Percentiles rank a stretch among this genome's conserved stretches.
phyloP scores from a whole-genome alignment of 2,329 filamentous ascomycete species.

The Neocatenulostroma microsporum region DNA sequence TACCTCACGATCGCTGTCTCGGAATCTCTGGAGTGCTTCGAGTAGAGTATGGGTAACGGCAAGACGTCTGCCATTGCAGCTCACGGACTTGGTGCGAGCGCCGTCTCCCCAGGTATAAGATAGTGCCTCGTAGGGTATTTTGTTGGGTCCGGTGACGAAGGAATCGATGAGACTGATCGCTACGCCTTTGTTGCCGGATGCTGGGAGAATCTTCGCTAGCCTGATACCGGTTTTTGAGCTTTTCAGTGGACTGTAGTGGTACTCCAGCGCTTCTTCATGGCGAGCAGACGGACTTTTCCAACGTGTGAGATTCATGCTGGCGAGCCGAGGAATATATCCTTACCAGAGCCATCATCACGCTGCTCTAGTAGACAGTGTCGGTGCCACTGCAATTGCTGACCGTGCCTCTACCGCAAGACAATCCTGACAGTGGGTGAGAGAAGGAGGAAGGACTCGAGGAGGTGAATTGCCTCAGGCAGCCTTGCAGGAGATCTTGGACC shows the following conservation, averaged over 20 bases:
- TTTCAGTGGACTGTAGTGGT: conserved; percentile 16
- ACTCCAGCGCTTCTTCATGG: conserved; percentile 13
- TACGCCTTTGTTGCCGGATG: conserved; percentile 19
- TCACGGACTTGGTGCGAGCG: conserved; percentile 18
- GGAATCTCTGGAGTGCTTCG: conserved; percentile 23
- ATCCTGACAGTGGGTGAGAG: too few species aligned
- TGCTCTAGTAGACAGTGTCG: too few species aligned
- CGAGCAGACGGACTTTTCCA: conserved; percentile 16
- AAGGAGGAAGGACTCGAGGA: too few species aligned
- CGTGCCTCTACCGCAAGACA: too few species aligned
- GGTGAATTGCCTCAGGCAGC: too few species aligned
- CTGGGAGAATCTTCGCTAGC: conserved; percentile 20
- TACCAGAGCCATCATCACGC: too few species aligned
- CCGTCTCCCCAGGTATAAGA: conserved; percentile 25
- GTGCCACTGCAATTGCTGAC: too few species aligned
- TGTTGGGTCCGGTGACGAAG: conserved; percentile 16
- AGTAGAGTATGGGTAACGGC: conserved; percentile 20
- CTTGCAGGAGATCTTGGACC: too few species aligned
- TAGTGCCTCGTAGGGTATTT: conserved; percentile 23
- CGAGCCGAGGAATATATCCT: too few species aligned
- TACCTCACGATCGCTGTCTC: conserved; percentile 12
- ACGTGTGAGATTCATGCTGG: conserved; percentile 20
- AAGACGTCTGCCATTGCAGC: conserved; percentile 21
- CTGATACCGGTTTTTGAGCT: conserved; percentile 23
- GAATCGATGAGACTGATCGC: conserved; percentile 22